Conservation (phyloP, 495 filamentous ascomycete genomes). For the Penicillium alfredii region DNA sequence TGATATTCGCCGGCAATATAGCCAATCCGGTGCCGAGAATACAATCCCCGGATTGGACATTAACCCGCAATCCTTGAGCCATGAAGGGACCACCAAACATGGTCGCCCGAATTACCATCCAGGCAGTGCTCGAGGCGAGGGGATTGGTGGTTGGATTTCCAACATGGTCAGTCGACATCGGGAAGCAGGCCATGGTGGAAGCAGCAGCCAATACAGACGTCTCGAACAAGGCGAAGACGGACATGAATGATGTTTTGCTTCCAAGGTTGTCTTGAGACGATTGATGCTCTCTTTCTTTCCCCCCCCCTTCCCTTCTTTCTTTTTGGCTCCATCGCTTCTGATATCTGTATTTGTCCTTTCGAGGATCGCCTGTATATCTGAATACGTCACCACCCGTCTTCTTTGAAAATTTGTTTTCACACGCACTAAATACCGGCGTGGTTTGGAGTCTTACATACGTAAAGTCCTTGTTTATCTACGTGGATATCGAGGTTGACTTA, state of each 20-base stretch:
- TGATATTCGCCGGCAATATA: conserved; percentile 56
- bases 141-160: conserved; percentile 65
- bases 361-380: no score
- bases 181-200: conserved; percentile 38
- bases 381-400: no score
- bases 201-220: conserved; percentile 53
- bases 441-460: no score
- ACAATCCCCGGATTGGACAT: conserved; percentile 71
- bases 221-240: conserved; percentile 59
- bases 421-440: no score
- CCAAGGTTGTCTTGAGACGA: no score
- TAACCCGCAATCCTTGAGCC: conserved; percentile 53
- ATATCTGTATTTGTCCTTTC: conserved; percentile 3
- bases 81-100: conserved; percentile 43
- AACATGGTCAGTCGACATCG: conserved; percentile 54
- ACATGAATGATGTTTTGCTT: conserved; percentile 23
- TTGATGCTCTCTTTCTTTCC: conserved; percentile 5
- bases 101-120: conserved; percentile 25
- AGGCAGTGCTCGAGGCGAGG: conserved; percentile 40
- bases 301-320: conserved; percentile 9
- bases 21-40: conserved; percentile 48
- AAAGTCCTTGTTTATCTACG: no score
- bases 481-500: no score
- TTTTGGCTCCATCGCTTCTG: not conserved
- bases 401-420: no score